phyloP scores from a whole-genome alignment of 2,329 filamentous ascomycete genomes.

The Fusarium sp. region DNA sequence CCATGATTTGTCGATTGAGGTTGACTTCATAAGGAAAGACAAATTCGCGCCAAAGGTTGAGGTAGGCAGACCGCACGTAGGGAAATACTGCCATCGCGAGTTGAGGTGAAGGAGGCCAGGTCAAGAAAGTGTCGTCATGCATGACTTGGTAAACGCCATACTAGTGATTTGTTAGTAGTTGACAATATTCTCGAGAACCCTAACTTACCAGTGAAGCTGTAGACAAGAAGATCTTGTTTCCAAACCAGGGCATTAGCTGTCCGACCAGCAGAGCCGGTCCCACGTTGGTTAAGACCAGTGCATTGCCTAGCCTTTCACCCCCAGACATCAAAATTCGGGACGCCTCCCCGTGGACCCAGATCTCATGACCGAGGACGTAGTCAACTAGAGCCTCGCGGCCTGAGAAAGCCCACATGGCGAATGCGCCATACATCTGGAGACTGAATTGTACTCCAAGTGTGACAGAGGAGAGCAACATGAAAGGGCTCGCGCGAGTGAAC shows the following conservation, averaged over 20 bases:
- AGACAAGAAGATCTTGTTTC: slow-evolving; percentile 54
- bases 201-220: slow-evolving; percentile 52
- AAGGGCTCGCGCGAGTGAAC: slow-evolving; percentile 65
- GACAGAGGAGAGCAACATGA: slow-evolving; percentile 71
- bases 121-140: slow-evolving; percentile 55
- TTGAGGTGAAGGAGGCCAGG: slow-evolving; percentile 64
- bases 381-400: slow-evolving; percentile 55
- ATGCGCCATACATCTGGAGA: slow-evolving; percentile 62
- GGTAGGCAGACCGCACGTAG: slow-evolving; percentile 56
- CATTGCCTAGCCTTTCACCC: slow-evolving; percentile 46
- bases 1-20: slow-evolving; percentile 58
- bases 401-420: slow-evolving; percentile 61
- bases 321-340: slow-evolving; percentile 37
- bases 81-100: slow-evolving; percentile 62
- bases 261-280: slow-evolving; percentile 57
- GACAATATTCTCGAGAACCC: too few species aligned
- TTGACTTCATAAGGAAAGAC: slow-evolving; percentile 58
- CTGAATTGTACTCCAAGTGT: slow-evolving; percentile 59
- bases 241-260: slow-evolving; percentile 55
- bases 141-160: slow-evolving; percentile 58
- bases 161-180: slow-evolving; percentile 44
- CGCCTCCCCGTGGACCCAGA: slow-evolving; percentile 41
- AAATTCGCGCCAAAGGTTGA: slow-evolving; percentile 56
- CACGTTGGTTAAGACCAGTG: slow-evolving; percentile 54
- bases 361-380: slow-evolving; percentile 53